Conservation (phyloP, 78 protist genomes). For the Dictyostelium firmibasis region DNA sequence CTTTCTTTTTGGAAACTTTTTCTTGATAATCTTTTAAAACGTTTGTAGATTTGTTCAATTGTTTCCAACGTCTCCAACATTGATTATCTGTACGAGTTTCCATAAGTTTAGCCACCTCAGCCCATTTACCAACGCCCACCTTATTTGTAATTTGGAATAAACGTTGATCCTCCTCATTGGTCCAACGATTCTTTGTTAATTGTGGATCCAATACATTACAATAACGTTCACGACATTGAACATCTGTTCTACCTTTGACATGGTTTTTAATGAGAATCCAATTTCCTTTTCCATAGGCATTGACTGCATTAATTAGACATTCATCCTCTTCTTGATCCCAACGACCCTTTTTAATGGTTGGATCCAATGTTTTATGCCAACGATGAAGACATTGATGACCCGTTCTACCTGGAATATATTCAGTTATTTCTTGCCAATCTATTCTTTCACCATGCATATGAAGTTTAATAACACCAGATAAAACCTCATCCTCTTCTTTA, state of each 20-base stretch:
- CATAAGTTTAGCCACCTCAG: slow-evolving; percentile 22
- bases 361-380: slow-evolving; percentile 79
- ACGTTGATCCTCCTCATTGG: slow-evolving; percentile 48
- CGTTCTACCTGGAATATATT: slow-evolving; percentile 52
- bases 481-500: slow-evolving; percentile 55
- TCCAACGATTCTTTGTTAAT: slow-evolving; percentile 86
- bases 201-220: slow-evolving; percentile 90
- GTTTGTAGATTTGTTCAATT: not conserved
- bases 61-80: slow-evolving; percentile 81
- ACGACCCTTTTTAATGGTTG: slow-evolving; percentile 42
- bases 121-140: slow-evolving; percentile 78
- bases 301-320: slow-evolving; percentile 16
- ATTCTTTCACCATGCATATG: slow-evolving; percentile 21
- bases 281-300: slow-evolving; percentile 58
- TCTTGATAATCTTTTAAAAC: slow-evolving; percentile 23
- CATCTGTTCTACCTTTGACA: slow-evolving; percentile 85
- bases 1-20: slow-evolving; percentile 47
- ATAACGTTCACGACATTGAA: slow-evolving; percentile 93
- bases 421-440: slow-evolving; percentile 45
- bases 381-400: slow-evolving; percentile 84
- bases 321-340: slow-evolving; percentile 75
- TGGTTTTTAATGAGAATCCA: slow-evolving; percentile 70
- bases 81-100: slow-evolving; percentile 75
- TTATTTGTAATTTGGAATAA: not conserved
- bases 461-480: not conserved